phyloP scores from a whole-genome alignment of 768 basidiomycete genomes.

The Tulasnella sp. region DNA sequence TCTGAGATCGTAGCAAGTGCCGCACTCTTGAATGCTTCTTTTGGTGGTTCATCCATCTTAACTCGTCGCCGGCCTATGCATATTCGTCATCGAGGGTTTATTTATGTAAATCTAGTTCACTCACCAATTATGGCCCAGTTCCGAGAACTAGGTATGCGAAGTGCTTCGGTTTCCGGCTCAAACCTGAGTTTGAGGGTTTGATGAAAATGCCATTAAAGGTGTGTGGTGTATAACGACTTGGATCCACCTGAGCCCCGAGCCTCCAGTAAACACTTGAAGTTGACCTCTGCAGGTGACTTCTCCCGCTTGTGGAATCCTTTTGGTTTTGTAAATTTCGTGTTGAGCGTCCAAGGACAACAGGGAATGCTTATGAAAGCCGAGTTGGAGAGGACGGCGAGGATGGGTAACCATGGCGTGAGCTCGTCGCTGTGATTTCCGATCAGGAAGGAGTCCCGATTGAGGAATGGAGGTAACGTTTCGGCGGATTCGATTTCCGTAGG shows the following conservation, averaged over 20 bases:
- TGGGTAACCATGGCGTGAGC: slow-evolving; percentile 86
- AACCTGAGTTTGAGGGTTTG: slow-evolving; percentile 54
- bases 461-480: slow-evolving; percentile 26
- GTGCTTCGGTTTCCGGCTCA: slow-evolving; percentile 69
- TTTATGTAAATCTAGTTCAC: slow-evolving; percentile 23
- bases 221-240: background rate
- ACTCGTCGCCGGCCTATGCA: slow-evolving; percentile 23
- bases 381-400: slow-evolving; percentile 50
- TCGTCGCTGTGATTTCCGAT: slow-evolving; percentile 97
- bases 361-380: slow-evolving; percentile 55
- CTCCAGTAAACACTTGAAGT: slow-evolving; percentile 35
- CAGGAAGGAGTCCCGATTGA: slow-evolving; percentile 39
- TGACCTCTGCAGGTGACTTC: slow-evolving; percentile 30
- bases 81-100: too few relatives aligned
- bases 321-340: slow-evolving; percentile 37
- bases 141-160: slow-evolving; percentile 86
- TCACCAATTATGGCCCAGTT: slow-evolving; percentile 86
- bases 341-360: slow-evolving; percentile 81
- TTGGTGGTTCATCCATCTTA: too few relatives aligned
- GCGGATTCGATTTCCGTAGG: slow-evolving; percentile 32
- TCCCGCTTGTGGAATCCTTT: slow-evolving; percentile 21
- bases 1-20: slow-evolving; percentile 41
- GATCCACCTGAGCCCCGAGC: slow-evolving; percentile 33
- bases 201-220: slow-evolving; percentile 22
- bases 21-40: slow-evolving; percentile 26